Base-by-base conservation (phyloP, 2,329 filamentous ascomycete genomes). In the Ceratocystis huliohia region DNA sequence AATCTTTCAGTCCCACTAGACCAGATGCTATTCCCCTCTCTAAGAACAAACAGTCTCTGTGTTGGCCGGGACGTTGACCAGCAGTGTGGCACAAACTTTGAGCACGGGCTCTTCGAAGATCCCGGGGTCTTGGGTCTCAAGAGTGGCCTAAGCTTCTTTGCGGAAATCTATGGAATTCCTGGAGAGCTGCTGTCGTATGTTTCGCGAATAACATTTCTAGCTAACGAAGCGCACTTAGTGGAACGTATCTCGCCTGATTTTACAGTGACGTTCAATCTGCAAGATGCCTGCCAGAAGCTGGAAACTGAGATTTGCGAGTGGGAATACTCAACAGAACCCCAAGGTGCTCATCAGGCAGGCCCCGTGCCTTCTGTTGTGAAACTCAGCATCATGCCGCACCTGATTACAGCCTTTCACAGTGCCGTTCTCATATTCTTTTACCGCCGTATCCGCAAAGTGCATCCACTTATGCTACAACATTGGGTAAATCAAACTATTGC, bases 381-480 rank as follows among this genome's bases (percentile, higher is more conserved):
- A 15, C 67, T 48, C 28, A 64, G 44, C 50, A 61, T 64, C 25
- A 65, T 64, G 61, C 66, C 67, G 1, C 67, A 68, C 46, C 72
- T 77, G 72, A 70, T 75, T 0, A 69, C 73, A 0, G 77, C 77
- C 6, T 76, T 80, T 66, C 75, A 78, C 7, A 73, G 77, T 44
- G 77, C 77, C 0, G 68, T 79, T 10, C 71, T 75, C 3, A 78
- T 80, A 2, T 79, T 78, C 69, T 80, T 80, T 61, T 78, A 80
- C 68, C 73, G 78, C 1, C 71, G 77, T 3, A 75, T 80, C 30
- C 65, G 65, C 13, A 44, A 62, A 15, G 56, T 68, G 6, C 44
- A 68, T 44, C 67, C 67, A 3, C 62, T 68, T 15, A 50, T 68
- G 1, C 62, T 68, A 6, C 67, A 68, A 45, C 53, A 61, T 5